Percentiles rank a stretch among this genome's conserved stretches.
Conservation (phyloP, 2,329 filamentous ascomycete species). For the Phialemonium atrogriseum region DNA sequence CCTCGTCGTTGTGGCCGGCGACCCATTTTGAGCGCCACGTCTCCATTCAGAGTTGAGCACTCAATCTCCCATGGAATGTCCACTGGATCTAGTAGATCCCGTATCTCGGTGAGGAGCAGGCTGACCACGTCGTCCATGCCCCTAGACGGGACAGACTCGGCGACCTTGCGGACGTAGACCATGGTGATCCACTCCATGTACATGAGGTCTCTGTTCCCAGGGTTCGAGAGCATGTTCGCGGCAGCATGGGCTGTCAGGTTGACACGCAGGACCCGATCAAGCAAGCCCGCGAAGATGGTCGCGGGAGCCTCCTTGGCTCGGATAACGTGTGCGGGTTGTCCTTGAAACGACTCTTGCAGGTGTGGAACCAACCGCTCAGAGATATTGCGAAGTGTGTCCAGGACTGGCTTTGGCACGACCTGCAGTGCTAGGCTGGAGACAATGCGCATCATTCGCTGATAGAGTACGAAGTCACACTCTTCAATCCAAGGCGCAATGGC, state of each 20-base stretch:
- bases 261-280: conserved; percentile 81
- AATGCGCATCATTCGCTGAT: conserved; percentile 94
- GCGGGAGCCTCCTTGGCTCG: conserved; percentile 83
- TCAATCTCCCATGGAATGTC: conserved; percentile 59
- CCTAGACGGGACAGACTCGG: conserved; percentile 52
- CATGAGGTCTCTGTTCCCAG: conserved; percentile 89
- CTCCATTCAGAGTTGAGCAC: conserved; percentile 51
- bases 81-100: conserved; percentile 61
- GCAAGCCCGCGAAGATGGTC: conserved; percentile 75
- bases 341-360: conserved; percentile 76
- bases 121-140: conserved; percentile 61
- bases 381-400: conserved; percentile 81
- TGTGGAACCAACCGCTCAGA: conserved; percentile 73
- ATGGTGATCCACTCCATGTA: conserved; percentile 79
- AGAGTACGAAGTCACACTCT: conserved; percentile 90
- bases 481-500: conserved; percentile 87
- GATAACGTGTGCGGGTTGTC: conserved; percentile 77
- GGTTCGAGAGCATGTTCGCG: conserved; percentile 83
- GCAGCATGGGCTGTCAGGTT: conserved; percentile 92
- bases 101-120: conserved; percentile 57
- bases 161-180: conserved; percentile 54
- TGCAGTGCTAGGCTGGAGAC: conserved; percentile 83
- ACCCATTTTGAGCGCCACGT: conserved; percentile 40
- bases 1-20: conserved; percentile 30
- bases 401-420: conserved; percentile 78